These are phyloP conservation scores for Guadua angustifolia DNA, from an alignment of 176 grass and related monocot genomes.

Conservation along the genomic window DNA sequence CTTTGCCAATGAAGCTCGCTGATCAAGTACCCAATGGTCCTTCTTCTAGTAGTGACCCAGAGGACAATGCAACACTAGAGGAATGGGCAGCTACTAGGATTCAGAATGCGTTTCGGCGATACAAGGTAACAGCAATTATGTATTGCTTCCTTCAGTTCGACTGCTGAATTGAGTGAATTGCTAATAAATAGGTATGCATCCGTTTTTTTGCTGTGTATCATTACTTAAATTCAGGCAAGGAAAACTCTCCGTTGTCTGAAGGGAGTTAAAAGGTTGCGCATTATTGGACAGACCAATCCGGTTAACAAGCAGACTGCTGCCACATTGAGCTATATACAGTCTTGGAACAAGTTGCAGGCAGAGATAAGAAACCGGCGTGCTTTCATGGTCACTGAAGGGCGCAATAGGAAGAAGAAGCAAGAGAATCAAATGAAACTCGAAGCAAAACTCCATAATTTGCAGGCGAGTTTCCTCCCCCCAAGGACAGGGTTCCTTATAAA, in stretches of 20 bases:
- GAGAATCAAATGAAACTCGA: conserved; percentile 92
- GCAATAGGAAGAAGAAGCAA: conserved; percentile 85
- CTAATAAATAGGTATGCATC: background rate
- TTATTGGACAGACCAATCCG: conserved; percentile 53
- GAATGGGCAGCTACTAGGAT: conserved; percentile 77
- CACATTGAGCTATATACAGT: conserved; percentile 70
- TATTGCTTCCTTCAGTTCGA: background rate
- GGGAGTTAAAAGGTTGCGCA: conserved; percentile 69
- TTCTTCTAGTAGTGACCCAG: conserved; percentile 67
- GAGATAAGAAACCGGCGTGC: conserved; percentile 77
- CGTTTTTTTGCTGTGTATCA: background rate
- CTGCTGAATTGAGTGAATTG: background rate
- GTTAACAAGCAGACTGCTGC: conserved; percentile 84
- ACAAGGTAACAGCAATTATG: conserved; percentile 52
- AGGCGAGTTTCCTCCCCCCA: conserved; percentile 49
- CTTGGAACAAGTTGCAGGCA: conserved; percentile 88
- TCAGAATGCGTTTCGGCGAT: conserved; percentile 71
- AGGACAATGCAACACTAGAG: conserved; percentile 57
- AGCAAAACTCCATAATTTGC: conserved; percentile 85
- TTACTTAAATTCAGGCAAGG: conserved; percentile 62
- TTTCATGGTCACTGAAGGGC: conserved; percentile 89
- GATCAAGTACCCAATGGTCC: conserved; percentile 51
- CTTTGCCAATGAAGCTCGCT: conserved; percentile 41
- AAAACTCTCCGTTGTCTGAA: conserved; percentile 72
- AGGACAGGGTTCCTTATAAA: background rate